Percentiles rank a stretch among this genome's conserved stretches.
Evolutionary conservation across 768 basidiomycete genomes (phyloP).

Genomic region (Boletales sp.): DNA sequence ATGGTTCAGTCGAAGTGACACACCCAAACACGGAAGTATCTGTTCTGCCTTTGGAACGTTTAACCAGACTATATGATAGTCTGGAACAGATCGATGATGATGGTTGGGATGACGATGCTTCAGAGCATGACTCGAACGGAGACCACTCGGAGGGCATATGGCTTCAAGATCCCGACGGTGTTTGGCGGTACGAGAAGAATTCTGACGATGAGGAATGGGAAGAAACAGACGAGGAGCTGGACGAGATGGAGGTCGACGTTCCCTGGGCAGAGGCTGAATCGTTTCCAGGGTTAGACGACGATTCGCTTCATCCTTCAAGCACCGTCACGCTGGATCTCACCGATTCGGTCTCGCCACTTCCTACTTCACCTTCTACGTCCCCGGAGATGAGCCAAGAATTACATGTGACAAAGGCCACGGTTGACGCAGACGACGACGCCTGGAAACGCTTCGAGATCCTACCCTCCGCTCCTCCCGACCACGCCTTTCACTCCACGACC

Average conservation of each 20-base stretch:
- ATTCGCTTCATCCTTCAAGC: slow-evolving; percentile 14
- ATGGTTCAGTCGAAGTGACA: slow-evolving; percentile 71
- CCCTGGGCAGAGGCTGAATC: slow-evolving; percentile 28
- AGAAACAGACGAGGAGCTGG: slow-evolving; percentile 32
- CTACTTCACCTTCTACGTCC: slow-evolving; percentile 28
- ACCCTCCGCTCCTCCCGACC: slow-evolving; percentile 72
- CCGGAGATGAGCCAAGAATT: slow-evolving; percentile 32
- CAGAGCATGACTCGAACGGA: slow-evolving; percentile 36
- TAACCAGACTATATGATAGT: slow-evolving; percentile 78
- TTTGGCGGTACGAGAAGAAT: slow-evolving; percentile 30
- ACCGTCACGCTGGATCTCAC: slow-evolving; percentile 17
- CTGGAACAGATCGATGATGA: slow-evolving; percentile 77
- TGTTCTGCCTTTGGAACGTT: slow-evolving; percentile 57
- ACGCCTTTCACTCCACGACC: slow-evolving; percentile 67
- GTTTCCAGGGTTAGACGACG: slow-evolving; percentile 15
- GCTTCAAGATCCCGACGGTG: slow-evolving; percentile 40
- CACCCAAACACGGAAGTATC: slow-evolving; percentile 54
- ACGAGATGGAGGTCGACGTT: slow-evolving; percentile 35
- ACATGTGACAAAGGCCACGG: slow-evolving; percentile 24
- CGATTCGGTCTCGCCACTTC: slow-evolving; percentile 22
- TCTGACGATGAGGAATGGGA: slow-evolving; percentile 40
- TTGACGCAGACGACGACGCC: slow-evolving; percentile 35
- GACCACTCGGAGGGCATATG: slow-evolving; percentile 41
- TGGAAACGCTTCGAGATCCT: slow-evolving; percentile 87
- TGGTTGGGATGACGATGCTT: slow-evolving; percentile 44